These are phyloP conservation scores for Aureobasidium vineae DNA, from an alignment of 2,329 filamentous ascomycete species.

Conservation along the genomic window DNA sequence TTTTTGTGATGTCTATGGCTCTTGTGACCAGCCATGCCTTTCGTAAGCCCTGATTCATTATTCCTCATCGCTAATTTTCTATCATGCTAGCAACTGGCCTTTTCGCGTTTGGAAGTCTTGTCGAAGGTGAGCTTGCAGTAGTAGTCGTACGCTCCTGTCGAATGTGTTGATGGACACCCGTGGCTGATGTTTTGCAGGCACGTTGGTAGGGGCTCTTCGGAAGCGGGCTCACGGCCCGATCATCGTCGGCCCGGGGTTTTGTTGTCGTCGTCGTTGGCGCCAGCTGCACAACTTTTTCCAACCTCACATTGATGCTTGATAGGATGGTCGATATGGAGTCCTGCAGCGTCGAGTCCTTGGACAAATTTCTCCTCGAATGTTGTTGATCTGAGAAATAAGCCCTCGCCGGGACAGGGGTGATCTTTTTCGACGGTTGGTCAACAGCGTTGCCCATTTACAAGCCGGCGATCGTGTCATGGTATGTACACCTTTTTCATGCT, in stretches of 20 bases:
- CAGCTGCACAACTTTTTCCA: background rate
- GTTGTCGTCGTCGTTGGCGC: background rate
- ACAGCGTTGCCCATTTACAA: background rate
- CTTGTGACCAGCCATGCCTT: background rate
- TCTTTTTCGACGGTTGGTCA: background rate
- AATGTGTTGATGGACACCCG: background rate
- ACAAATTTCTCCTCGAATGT: background rate
- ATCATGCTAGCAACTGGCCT: background rate
- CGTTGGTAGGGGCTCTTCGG: background rate
- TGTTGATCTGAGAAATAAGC: no score
- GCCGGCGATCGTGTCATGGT: background rate
- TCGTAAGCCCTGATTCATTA: background rate
- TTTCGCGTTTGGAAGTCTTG: no score
- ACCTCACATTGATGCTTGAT: background rate
- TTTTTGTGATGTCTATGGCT: background rate
- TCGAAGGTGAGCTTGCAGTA: no score
- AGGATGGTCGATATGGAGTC: background rate
- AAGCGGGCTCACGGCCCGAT: conserved; percentile 1
- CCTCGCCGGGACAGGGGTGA: no score
- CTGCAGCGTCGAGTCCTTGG: background rate
- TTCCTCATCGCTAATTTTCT: background rate
- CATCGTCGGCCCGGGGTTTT: background rate
- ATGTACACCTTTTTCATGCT: background rate
- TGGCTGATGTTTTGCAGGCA: background rate
- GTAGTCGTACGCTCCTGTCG: background rate